These are phyloP conservation scores for Apiospora arundinis DNA, from an alignment of 2,329 filamentous ascomycete species.

Conservation along the genomic window DNA sequence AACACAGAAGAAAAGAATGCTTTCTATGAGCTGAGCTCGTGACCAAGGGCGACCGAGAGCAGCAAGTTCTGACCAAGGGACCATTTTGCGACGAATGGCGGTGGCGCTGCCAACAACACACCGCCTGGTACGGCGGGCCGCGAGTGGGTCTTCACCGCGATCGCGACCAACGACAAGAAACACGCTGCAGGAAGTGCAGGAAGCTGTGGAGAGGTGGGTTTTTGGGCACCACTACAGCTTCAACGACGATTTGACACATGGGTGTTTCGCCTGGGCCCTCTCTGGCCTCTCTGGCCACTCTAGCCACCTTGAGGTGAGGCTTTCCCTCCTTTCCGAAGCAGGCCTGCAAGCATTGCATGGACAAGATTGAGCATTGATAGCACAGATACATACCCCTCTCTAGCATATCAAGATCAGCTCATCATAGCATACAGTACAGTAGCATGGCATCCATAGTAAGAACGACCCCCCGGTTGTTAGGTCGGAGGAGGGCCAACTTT, in stretches of 20 bases:
- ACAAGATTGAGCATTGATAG: background rate
- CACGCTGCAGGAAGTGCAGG: background rate
- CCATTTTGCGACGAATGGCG: slow-evolving; percentile 15
- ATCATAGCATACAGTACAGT: no score
- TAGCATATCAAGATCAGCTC: background rate
- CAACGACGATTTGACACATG: slow-evolving; percentile 18
- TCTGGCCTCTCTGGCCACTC: no score
- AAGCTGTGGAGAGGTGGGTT: slow-evolving; percentile 17
- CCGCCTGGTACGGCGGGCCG: slow-evolving; percentile 11
- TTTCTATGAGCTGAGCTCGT: background rate
- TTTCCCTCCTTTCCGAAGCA: background rate
- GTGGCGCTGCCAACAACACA: slow-evolving; percentile 18
- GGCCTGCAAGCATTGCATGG: background rate
- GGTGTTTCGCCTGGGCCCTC: background rate
- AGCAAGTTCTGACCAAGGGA: background rate
- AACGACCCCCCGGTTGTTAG: background rate
- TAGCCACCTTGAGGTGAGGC: background rate
- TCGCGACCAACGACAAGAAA: slow-evolving; percentile 10
- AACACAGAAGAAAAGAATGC: background rate
- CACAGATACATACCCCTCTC: background rate
- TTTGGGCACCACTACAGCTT: slow-evolving; percentile 23
- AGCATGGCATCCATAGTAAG: no score
- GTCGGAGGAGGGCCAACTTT: slow-evolving; percentile 20
- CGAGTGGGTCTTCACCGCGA: slow-evolving; percentile 5
- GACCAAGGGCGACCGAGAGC: background rate